phyloP scores from a whole-genome alignment of 1,284 basidiomycete genomes.

The Marasmius oreades region DNA sequence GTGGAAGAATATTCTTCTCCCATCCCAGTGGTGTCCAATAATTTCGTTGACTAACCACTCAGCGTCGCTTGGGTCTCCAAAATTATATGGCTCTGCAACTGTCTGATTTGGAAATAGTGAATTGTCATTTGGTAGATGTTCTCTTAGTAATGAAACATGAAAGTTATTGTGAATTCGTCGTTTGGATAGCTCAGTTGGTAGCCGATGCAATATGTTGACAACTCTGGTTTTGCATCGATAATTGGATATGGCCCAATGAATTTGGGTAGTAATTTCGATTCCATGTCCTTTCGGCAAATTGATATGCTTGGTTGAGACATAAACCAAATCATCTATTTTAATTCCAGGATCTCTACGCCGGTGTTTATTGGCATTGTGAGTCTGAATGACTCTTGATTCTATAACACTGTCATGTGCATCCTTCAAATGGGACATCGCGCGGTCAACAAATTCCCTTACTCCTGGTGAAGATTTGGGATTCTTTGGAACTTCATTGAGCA shows the following conservation, averaged over 20 bases:
- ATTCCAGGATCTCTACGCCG: slow-evolving; percentile 7
- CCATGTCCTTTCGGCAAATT: slow-evolving; percentile 24
- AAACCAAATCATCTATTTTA: not conserved
- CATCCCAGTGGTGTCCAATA: slow-evolving; percentile 3
- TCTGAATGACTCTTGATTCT: slow-evolving; percentile 22
- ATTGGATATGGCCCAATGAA: slow-evolving; percentile 31
- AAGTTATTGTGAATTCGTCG: slow-evolving; percentile 21
- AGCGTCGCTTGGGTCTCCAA: slow-evolving; percentile 8
- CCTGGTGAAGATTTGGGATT: not conserved
- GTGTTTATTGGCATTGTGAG: slow-evolving; percentile 23
- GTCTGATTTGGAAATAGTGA: slow-evolving; percentile 1
- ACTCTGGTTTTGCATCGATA: slow-evolving; percentile 16
- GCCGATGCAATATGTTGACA: slow-evolving; percentile 25
- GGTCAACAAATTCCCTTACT: not conserved
- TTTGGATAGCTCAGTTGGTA: slow-evolving; percentile 20
- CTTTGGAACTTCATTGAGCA: not conserved
- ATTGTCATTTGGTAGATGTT: not conserved
- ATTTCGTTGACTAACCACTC: slow-evolving; percentile 7
- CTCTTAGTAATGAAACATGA: slow-evolving; percentile 14
- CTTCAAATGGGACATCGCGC: slow-evolving; percentile 13
- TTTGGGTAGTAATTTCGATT: slow-evolving; percentile 25
- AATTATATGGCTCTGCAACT: slow-evolving; percentile 7
- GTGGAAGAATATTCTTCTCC: not conserved
- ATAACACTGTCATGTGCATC: slow-evolving; percentile 29
- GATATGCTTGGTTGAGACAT: slow-evolving; percentile 28